Evolutionary conservation across 2,329 filamentous ascomycete species (phyloP).

Genomic region (Pseudogymnoascus sp.): DNA sequence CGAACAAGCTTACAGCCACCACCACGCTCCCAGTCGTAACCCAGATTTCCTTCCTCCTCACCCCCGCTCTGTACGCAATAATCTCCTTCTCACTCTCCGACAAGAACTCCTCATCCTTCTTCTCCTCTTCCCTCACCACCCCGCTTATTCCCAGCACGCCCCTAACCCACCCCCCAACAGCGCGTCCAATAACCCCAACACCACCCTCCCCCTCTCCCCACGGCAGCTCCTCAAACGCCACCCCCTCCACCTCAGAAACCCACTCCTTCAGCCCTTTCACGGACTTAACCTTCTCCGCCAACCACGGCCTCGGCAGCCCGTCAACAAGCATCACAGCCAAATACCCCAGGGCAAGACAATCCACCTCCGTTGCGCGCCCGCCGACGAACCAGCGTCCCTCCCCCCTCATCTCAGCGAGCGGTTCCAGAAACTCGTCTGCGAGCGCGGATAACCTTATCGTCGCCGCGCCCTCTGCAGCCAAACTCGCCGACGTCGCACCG

Average conservation of each 20-base stretch:
- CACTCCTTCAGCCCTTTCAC: constrained; percentile 22
- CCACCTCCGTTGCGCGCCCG: constrained; percentile 51
- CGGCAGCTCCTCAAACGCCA: constrained; percentile 11
- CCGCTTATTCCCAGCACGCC: constrained; percentile 23
- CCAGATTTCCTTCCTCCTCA: constrained; percentile 14
- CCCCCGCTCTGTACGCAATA: constrained; percentile 9
- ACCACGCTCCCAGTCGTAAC: constrained; percentile 21
- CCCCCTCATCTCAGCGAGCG: constrained; percentile 55
- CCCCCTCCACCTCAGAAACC: constrained; percentile 12
- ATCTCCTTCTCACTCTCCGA: constrained; percentile 18
- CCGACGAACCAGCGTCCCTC: constrained; percentile 47
- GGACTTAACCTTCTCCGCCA: constrained; percentile 44
- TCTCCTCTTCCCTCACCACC: constrained; percentile 11
- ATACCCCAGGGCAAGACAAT: constrained; percentile 76
- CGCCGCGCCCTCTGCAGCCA: constrained; percentile 62
- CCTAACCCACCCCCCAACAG: constrained; percentile 21
- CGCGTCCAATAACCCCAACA: constrained; percentile 26
- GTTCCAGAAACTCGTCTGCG: constrained; percentile 60
- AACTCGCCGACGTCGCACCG: constrained; percentile 45
- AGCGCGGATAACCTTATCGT: constrained; percentile 70
- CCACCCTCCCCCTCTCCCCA: constrained; percentile 12
- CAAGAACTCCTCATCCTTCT: not conserved
- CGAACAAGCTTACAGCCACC: constrained; percentile 23
- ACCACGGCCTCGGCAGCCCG: constrained; percentile 52
- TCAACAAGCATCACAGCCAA: constrained; percentile 63